These are phyloP conservation scores for Nicotiana otophora DNA, from an alignment of 257 asterid genomes.

Conservation along the genomic window DNA sequence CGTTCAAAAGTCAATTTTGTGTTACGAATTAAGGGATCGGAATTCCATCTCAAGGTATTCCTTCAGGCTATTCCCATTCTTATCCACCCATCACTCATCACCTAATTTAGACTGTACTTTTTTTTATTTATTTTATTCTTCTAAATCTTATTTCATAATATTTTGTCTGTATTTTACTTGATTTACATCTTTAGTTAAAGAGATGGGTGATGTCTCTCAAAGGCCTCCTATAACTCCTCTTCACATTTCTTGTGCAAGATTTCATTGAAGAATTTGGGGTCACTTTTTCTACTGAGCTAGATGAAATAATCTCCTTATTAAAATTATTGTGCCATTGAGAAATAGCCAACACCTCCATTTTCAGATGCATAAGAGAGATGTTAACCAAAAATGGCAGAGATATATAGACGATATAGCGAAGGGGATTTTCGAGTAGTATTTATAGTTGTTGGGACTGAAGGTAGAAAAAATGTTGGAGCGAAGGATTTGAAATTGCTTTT, in stretches of 20 bases:
- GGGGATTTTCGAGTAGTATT: not conserved
- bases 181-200: not conserved
- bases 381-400: not conserved
- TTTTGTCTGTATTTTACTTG: too few species aligned
- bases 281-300: not conserved
- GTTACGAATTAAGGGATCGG: too few species aligned
- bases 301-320: conserved; percentile 43
- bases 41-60: too few species aligned
- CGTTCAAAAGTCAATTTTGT: too few species aligned
- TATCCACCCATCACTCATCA: too few species aligned
- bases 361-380: not conserved
- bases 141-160: too few species aligned
- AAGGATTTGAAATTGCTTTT: not conserved
- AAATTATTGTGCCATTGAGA: not conserved
- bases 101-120: too few species aligned
- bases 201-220: conserved; percentile 37
- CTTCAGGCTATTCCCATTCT: too few species aligned
- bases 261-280: conserved; percentile 5
- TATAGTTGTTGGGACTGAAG: not conserved
- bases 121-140: too few species aligned
- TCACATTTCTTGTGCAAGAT: not conserved
- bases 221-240: conserved; percentile 26
- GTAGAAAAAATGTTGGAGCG: conserved; percentile 18
- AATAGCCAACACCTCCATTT: not conserved
- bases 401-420: not conserved